These are phyloP conservation scores for Coleophoma crateriformis DNA, from an alignment of 2,329 filamentous ascomycete species.

Conservation along the genomic window DNA sequence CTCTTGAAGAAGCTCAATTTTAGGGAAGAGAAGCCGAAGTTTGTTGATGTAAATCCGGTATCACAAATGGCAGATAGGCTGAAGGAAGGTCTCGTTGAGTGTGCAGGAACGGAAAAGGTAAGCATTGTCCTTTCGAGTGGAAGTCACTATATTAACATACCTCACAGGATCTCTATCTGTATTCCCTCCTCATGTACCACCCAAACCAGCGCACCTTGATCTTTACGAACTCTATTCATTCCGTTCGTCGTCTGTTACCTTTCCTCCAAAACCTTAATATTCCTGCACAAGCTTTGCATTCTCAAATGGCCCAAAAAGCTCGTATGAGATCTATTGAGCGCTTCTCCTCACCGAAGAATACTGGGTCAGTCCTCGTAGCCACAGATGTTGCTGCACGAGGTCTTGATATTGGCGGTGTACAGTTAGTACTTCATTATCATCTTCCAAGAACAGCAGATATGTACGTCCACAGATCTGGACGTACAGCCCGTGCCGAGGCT, in stretches of 20 bases:
- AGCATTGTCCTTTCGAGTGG: constrained; percentile 8
- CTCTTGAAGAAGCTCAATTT: constrained; percentile 88
- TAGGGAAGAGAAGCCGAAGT: constrained; percentile 75
- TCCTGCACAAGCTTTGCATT: constrained; percentile 75
- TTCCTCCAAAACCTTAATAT: constrained; percentile 79
- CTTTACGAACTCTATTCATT: constrained; percentile 94
- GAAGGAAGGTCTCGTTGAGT: constrained; percentile 88
- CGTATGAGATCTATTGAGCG: constrained; percentile 88
- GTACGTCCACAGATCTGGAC: constrained; percentile 92
- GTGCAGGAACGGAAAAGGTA: constrained; percentile 87
- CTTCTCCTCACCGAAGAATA: constrained; percentile 61
- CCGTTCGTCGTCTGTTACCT: constrained; percentile 79
- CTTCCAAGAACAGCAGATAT: constrained; percentile 85
- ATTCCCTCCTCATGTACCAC: constrained; percentile 79
- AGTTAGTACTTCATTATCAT: constrained; percentile 92
- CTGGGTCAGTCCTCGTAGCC: constrained; percentile 69
- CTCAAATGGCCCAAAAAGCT: constrained; percentile 93
- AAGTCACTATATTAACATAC: constrained; percentile 12
- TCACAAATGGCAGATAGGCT: constrained; percentile 83
- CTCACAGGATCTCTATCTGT: constrained; percentile 78
- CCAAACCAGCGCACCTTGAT: constrained; percentile 76
- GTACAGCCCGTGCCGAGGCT: constrained; percentile 78
- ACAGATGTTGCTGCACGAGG: constrained; percentile 93
- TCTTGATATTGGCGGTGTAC: constrained; percentile 85
- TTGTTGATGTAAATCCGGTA: constrained; percentile 85